These are phyloP conservation scores for Rhynchospora pubera DNA, from an alignment of 176 grass and related monocot species.

Conservation along the genomic window DNA sequence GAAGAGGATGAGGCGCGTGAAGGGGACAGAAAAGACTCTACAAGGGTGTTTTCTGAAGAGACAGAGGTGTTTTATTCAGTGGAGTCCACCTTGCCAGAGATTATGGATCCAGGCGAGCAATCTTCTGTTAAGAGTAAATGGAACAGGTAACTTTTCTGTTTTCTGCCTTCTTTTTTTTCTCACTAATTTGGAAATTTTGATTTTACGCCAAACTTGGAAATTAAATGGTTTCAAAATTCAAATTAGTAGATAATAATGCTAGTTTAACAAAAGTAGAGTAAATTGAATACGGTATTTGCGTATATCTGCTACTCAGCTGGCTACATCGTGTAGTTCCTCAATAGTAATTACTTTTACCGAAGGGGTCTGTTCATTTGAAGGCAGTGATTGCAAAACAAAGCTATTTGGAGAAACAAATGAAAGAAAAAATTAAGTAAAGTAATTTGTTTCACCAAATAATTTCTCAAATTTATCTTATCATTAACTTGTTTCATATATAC, in stretches of 20 bases:
- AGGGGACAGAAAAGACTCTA: neutral
- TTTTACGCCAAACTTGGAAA: neutral
- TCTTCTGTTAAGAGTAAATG: slow-evolving; percentile 27
- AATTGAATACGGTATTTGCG: neutral
- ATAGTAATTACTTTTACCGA: neutral
- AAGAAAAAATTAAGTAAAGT: too few relatives aligned
- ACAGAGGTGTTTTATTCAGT: neutral
- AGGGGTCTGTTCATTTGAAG: neutral
- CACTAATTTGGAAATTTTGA: neutral
- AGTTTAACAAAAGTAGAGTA: neutral
- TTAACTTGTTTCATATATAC: neutral
- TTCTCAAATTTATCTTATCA: too few relatives aligned
- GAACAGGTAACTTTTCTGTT: slow-evolving; percentile 19
- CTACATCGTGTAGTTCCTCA: neutral
- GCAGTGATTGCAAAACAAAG: neutral
- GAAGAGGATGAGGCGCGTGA: neutral
- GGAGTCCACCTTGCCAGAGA: slow-evolving; percentile 16
- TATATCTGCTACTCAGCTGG: neutral
- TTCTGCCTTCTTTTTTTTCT: neutral
- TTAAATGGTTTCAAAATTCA: neutral
- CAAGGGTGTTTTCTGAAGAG: neutral
- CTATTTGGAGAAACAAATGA: too few relatives aligned
- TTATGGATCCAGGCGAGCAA: slow-evolving; percentile 13
- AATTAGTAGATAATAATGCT: neutral
- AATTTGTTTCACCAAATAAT: too few relatives aligned